Conservation (phyloP, 768 basidiomycete species). For the Agaricus bisporus region DNA sequence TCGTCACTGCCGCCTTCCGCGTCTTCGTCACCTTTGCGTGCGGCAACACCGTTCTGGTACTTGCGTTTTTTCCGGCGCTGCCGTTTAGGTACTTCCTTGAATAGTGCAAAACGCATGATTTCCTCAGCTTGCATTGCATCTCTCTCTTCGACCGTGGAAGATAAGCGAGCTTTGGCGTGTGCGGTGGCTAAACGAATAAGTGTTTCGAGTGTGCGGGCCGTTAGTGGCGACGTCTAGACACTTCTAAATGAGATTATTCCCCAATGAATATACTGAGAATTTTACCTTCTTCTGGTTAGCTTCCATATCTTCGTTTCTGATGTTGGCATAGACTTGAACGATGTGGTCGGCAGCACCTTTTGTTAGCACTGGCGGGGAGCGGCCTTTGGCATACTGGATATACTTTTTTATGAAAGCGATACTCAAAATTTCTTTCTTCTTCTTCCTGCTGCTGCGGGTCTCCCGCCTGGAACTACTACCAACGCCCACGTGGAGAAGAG, state of each 20-base stretch:
- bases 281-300: conserved; percentile 81
- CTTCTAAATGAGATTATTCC: conserved; percentile 6
- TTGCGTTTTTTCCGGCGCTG: conserved; percentile 80
- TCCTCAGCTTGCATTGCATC: conserved; percentile 91
- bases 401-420: conserved; percentile 98
- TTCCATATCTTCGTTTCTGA: conserved; percentile 90
- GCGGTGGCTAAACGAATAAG: conserved; percentile 97
- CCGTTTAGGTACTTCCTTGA: conserved; percentile 92
- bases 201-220: conserved; percentile 97
- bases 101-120: conserved; percentile 95
- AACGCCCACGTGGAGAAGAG: conserved; percentile 86
- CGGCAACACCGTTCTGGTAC: conserved; percentile 62
- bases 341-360: conserved; percentile 94
- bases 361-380: conserved; percentile 77
- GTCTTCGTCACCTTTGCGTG: conserved; percentile 36
- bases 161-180: conserved; percentile 93
- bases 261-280: conserved; percentile 12
- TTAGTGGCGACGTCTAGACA: conserved; percentile 87
- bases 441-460: conserved; percentile 51
- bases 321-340: conserved; percentile 82
- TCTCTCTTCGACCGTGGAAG: conserved; percentile 70
- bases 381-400: conserved; percentile 94
- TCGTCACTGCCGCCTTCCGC: conserved; percentile 46
- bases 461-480: conserved; percentile 39
- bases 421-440: conserved; percentile 80